Conservation (phyloP, 1,139 yeast genomes). For the Pneumocystis oryctolagi region DNA sequence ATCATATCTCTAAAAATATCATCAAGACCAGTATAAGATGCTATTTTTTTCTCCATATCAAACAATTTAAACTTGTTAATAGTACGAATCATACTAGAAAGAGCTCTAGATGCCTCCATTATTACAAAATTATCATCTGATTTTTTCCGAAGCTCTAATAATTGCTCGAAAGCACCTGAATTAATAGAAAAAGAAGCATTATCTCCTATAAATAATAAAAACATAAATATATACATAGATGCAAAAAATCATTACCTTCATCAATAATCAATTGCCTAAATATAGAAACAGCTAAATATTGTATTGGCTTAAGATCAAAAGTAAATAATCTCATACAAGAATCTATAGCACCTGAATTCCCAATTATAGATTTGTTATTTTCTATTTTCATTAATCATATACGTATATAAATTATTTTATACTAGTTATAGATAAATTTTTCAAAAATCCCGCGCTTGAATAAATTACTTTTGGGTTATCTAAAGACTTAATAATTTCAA, state of each 20-base stretch:
- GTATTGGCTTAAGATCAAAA: not conserved
- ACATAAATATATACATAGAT: not conserved
- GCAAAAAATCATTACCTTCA: not conserved
- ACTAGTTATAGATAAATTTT: not conserved
- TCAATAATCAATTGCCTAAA: not conserved
- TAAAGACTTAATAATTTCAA: not conserved
- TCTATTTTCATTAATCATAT: not conserved
- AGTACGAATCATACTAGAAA: not conserved
- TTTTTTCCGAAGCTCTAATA: not conserved
- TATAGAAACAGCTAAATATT: not conserved
- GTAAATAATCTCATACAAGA: not conserved
- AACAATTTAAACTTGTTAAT: not conserved
- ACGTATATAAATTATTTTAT: not conserved
- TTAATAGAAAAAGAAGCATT: not conserved
- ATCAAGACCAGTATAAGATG: not conserved
- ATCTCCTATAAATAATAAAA: not conserved
- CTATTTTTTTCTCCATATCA: not conserved
- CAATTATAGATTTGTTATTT: not conserved
- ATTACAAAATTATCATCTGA: not conserved
- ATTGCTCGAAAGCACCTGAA: not conserved
- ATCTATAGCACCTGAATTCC: not conserved
- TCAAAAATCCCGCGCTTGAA: not conserved
- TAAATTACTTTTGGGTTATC: not conserved
- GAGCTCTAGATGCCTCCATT: not conserved
- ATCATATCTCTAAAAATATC: not conserved